Evolutionary conservation across 148 eudicot species (phyloP).

Genomic region (Chenopodium quinoa): DNA sequence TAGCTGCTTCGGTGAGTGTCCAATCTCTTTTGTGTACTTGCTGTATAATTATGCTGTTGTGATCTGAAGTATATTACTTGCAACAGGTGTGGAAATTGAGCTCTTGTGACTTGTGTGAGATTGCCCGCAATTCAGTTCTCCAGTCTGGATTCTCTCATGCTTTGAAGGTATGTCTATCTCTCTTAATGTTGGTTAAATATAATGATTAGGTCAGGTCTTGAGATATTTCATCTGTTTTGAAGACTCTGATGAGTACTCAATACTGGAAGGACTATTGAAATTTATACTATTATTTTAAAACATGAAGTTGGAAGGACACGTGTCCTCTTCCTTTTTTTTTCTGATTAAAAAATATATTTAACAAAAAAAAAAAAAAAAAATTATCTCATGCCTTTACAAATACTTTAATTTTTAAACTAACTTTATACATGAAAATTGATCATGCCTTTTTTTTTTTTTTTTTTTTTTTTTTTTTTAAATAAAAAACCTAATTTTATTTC

Average conservation of each 20-base stretch:
- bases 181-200: slow-evolving; percentile 8
- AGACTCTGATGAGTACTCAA: neutral
- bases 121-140: slow-evolving; percentile 93
- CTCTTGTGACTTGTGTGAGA: slow-evolving; percentile 93
- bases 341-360: too few species aligned
- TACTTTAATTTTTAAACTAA: too few species aligned
- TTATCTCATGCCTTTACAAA: too few species aligned
- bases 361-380: too few species aligned
- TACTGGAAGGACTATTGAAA: neutral
- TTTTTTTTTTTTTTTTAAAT: too few species aligned
- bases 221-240: slow-evolving; percentile 2
- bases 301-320: too few species aligned
- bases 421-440: too few species aligned
- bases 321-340: too few species aligned
- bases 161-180: slow-evolving; percentile 60
- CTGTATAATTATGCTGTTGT: slow-evolving; percentile 9
- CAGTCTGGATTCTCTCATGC: slow-evolving; percentile 98
- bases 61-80: slow-evolving; percentile 13
- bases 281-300: neutral
- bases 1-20: slow-evolving; percentile 87
- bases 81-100: slow-evolving; percentile 94
- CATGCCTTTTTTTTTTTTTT: too few species aligned
- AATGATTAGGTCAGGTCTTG: neutral
- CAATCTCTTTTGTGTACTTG: slow-evolving; percentile 6
- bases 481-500: too few species aligned